Conservation (phyloP, 495 filamentous ascomycete species). For the Ascobolus immersus region DNA sequence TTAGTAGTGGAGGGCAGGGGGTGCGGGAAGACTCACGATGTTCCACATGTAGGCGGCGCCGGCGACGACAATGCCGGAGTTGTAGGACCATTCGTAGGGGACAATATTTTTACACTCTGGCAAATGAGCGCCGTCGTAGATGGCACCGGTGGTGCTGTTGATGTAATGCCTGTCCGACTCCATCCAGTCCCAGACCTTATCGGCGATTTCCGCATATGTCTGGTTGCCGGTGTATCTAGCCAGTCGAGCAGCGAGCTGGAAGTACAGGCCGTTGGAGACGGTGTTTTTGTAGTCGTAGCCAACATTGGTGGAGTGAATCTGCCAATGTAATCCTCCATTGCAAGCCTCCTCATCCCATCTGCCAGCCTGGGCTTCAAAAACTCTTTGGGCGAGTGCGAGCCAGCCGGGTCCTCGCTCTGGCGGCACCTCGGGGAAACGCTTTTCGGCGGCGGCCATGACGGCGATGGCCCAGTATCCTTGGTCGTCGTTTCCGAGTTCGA, state of each 20-base stretch:
- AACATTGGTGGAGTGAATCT: constrained; percentile 55
- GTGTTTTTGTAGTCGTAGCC: constrained; percentile 67
- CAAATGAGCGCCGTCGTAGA: constrained; percentile 40
- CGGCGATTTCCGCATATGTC: constrained; percentile 56
- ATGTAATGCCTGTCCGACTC: constrained; percentile 32
- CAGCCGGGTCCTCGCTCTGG: constrained; percentile 27
- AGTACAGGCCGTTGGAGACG: constrained; percentile 56
- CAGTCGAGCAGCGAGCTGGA: constrained; percentile 52
- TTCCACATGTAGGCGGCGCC: constrained; percentile 54
- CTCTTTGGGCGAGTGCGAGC: constrained; percentile 51
- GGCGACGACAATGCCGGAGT: constrained; percentile 34
- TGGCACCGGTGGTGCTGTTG: constrained; percentile 28
- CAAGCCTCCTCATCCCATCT: constrained; percentile 49
- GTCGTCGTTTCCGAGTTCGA: constrained; percentile 63
- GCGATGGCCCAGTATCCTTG: constrained; percentile 63
- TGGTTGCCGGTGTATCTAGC: constrained; percentile 50
- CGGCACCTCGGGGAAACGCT: constrained; percentile 40
- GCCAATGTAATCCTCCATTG: constrained; percentile 54
- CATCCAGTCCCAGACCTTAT: constrained; percentile 51
- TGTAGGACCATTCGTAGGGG: constrained; percentile 37
- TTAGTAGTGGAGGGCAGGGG: neutral
- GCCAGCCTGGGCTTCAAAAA: constrained; percentile 42
- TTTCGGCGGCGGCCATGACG: constrained; percentile 46
- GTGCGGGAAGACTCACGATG: constrained; percentile 21
- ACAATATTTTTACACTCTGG: constrained; percentile 26